phyloP scores from a whole-genome alignment of 2,329 filamentous ascomycete species.

The Botrytis porri region DNA sequence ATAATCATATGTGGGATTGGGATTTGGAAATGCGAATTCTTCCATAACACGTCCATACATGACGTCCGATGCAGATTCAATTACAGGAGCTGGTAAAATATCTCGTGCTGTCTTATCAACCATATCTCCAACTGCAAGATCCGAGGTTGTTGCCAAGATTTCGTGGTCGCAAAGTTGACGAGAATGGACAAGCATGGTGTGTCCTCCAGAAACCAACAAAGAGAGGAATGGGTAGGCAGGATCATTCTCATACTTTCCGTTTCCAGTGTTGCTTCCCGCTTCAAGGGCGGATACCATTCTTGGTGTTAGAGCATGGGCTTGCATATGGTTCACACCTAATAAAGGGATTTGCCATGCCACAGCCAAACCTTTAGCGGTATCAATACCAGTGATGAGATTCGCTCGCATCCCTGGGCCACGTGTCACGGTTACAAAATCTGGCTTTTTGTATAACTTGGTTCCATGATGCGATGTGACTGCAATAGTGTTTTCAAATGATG shows the following conservation, averaged over 20 bases:
- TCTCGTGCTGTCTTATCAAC: conserved; percentile 82
- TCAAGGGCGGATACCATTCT: conserved; percentile 65
- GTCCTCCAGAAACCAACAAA: conserved; percentile 86
- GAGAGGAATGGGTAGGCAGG: conserved; percentile 82
- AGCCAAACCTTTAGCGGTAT: conserved; percentile 82
- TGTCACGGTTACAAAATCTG: conserved; percentile 86
- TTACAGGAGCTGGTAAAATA: conserved; percentile 62
- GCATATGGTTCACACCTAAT: conserved; percentile 93
- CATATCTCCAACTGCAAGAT: conserved; percentile 85
- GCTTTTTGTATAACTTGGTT: conserved; percentile 45
- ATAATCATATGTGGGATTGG: conserved; percentile 41
- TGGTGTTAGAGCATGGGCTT: conserved; percentile 89
- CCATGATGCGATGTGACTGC: conserved; percentile 27
- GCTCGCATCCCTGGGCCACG: conserved; percentile 85
- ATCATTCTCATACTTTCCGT: background rate
- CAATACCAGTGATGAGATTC: conserved; percentile 73
- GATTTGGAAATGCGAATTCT: conserved; percentile 66
- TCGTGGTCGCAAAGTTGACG: conserved; percentile 63
- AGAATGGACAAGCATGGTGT: conserved; percentile 82
- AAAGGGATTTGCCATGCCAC: conserved; percentile 80
- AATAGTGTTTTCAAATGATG: conserved; percentile 27
- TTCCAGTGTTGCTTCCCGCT: no score
- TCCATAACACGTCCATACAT: conserved; percentile 84
- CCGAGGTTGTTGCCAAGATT: conserved; percentile 69
- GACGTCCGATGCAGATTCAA: conserved; percentile 56